Percentiles rank a stretch among this genome's conserved stretches.
These are phyloP conservation scores for Starmerella geochares DNA, from an alignment of 805 yeast species.

Conservation along the genomic window DNA sequence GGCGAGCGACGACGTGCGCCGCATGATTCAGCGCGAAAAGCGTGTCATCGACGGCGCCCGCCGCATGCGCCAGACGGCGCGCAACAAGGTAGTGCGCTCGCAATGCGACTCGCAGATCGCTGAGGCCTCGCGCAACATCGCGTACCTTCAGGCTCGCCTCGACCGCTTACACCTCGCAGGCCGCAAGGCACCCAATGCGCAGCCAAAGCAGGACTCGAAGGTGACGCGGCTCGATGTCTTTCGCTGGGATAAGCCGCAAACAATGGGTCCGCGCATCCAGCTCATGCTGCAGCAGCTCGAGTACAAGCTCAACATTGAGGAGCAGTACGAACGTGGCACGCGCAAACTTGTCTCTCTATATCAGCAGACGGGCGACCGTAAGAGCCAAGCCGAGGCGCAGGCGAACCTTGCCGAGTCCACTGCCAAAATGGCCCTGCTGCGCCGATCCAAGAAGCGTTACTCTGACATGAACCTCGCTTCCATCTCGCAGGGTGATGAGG, in stretches of 20 bases:
- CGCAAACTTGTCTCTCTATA: conserved; percentile 80
- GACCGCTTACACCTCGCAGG: conserved; percentile 35
- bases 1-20: conserved; percentile 51
- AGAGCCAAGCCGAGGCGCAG: conserved; percentile 77
- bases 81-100: conserved; percentile 74
- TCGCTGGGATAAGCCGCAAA: conserved; percentile 79
- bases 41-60: conserved; percentile 84
- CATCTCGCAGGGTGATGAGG: conserved; percentile 24
- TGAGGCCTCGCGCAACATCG: conserved; percentile 85
- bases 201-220: conserved; percentile 12
- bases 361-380: conserved; percentile 81
- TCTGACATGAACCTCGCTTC: conserved; percentile 66
- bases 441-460: conserved; percentile 74
- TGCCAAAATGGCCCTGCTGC: conserved; percentile 72
- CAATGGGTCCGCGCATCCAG: conserved; percentile 87
- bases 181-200: conserved; percentile 1
- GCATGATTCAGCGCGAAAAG: conserved; percentile 78
- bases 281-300: conserved; percentile 91
- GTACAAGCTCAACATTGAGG: conserved; percentile 86
- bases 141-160: conserved; percentile 71
- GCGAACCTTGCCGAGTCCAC: conserved; percentile 76
- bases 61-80: conserved; percentile 64
- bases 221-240: conserved; percentile 49
- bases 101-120: conserved; percentile 81
- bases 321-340: conserved; percentile 85